Percentiles rank a stretch among this genome's conserved stretches.
Evolutionary conservation across 2,329 filamentous ascomycete genomes (phyloP).

Genomic region (Fusarium camptoceras): DNA sequence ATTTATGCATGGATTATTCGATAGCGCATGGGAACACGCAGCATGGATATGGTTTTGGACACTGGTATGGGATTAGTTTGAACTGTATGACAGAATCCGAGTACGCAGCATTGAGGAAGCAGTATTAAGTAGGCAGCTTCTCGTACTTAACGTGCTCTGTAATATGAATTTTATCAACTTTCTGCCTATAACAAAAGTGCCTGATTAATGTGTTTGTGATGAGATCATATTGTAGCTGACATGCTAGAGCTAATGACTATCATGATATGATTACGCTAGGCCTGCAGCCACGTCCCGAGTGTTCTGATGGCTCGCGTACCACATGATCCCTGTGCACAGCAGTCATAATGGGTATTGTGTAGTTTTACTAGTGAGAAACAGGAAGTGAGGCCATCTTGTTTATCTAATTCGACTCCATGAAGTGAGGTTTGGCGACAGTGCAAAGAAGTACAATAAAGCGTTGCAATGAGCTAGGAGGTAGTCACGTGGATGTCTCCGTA

Average conservation of each 20-base stretch:
- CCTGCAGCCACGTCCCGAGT: constrained; percentile 27
- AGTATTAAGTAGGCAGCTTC: constrained; percentile 19
- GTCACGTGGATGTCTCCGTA: constrained; percentile 51
- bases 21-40: constrained; percentile 35
- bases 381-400: background rate
- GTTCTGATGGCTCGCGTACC: background rate
- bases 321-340: background rate
- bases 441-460: constrained; percentile 1
- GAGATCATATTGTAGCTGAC: constrained; percentile 10
- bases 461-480: constrained; percentile 4
- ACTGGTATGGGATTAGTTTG: constrained; percentile 37
- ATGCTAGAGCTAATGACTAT: constrained; percentile 1
- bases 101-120: constrained; percentile 5
- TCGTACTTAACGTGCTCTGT: constrained; percentile 35
- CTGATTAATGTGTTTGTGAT: constrained; percentile 4
- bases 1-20: constrained; percentile 33
- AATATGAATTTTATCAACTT: constrained; percentile 39
- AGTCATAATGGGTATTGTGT: background rate
- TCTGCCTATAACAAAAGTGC: constrained; percentile 5
- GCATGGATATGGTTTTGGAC: constrained; percentile 36
- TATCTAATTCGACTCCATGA: background rate
- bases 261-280: constrained; percentile 31
- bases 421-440: background rate
- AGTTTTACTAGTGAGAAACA: background rate
- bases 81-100: constrained; percentile 27